Base-by-base conservation (phyloP, 139 green algal genomes). In the Volvox reticuliferus region DNA sequence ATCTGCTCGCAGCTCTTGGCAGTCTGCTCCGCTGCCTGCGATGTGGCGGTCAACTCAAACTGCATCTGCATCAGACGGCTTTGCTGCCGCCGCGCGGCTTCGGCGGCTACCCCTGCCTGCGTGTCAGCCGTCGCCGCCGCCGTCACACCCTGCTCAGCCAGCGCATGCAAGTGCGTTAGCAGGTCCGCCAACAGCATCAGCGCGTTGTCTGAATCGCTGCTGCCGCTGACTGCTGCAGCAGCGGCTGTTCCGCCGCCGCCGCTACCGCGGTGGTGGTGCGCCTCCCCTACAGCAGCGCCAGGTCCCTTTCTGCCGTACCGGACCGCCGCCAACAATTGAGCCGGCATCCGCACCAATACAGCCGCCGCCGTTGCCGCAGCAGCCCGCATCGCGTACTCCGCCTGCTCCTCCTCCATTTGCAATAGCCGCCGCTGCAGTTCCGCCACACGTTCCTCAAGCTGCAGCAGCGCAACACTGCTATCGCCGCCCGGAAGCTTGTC, bases 151-250 rank as follows among this genome's bases (percentile, higher is more conserved):
- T 76, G 22, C 1, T 77, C 30, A 12, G 81, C 17, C n/a, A 14
- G 61, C 81, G 55, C 2, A 30, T 68, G 37, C 20, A 84, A 0
- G 37, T 84, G 37, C 37, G 36, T 68, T 12, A 84, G 37, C 37
- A 84, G 78, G 16, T 84, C 78, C 36, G 78, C 78, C 37, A 84
- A 35, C 36, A 84, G 78, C 78, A 30, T 16, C 21, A 84, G 19
- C 30, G 78, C 37, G 78, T 17, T 67, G 18, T 84, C 78, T 14
- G n/a, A 37, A 2, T 35, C 21, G 76, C 30, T 61, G 76, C 32
- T 26, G 76, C 30, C 24, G 32, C 32, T 26, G 76, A 14, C 76
- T 30, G 71, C 26, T 18, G 26, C 19, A 1, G 71, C 14, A 20
- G 32, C 75, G 32, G 12, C 75, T 33, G 32, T 30, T 33, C 33